Percentiles rank a stretch among this genome's conserved stretches.
Evolutionary conservation across 148 eudicot genomes (phyloP).

Genomic region (Heliamphora exappendiculata): DNA sequence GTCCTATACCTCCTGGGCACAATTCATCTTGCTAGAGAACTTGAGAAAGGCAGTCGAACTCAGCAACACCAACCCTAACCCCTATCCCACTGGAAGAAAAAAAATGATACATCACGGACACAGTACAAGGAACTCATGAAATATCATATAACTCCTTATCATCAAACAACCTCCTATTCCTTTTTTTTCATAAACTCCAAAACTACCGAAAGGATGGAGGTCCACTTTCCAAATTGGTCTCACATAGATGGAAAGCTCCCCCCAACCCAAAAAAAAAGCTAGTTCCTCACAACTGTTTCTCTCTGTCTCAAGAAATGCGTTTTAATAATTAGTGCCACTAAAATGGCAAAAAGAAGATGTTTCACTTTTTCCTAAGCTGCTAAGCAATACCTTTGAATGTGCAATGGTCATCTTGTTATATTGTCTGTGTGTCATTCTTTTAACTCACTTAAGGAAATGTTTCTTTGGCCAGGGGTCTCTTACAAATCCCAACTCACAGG

Average conservation of each 20-base stretch:
- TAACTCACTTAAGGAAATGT: not conserved
- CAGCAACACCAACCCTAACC: too few relatives aligned
- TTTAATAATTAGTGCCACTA: not conserved
- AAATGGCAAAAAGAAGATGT: not conserved
- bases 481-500: conserved; percentile 36
- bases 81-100: too few relatives aligned
- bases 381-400: not conserved
- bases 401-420: not conserved
- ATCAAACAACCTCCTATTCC: not conserved
- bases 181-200: not conserved
- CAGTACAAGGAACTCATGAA: not conserved
- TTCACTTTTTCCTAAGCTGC: not conserved
- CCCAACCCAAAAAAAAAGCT: not conserved
- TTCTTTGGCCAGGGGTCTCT: conserved; percentile 35
- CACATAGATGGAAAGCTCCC: not conserved
- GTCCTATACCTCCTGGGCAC: too few relatives aligned
- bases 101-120: too few relatives aligned
- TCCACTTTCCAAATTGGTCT: not conserved
- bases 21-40: too few relatives aligned
- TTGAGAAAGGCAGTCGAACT: too few relatives aligned
- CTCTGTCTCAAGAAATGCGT: not conserved
- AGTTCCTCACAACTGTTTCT: not conserved
- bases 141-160: not conserved
- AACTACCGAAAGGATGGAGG: not conserved
- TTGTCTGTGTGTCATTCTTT: not conserved